These are phyloP conservation scores for Russula ochroleuca DNA, from an alignment of 768 basidiomycete genomes.

Conservation along the genomic window DNA sequence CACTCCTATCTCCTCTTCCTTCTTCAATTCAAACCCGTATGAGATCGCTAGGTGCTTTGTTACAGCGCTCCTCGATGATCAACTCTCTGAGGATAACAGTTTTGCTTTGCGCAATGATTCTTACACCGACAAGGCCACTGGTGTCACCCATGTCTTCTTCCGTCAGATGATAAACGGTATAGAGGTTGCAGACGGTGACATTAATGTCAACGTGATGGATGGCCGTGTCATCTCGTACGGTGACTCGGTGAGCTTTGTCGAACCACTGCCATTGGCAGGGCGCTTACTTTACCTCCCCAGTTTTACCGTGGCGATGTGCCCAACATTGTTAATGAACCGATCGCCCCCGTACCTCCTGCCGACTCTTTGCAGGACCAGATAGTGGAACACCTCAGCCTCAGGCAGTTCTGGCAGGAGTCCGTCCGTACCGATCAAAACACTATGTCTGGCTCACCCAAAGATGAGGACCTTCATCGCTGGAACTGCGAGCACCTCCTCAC, in stretches of 20 bases:
- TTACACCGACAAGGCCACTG: constrained; percentile 80
- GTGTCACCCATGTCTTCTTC: constrained; percentile 86
- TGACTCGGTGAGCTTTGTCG: constrained; percentile 17
- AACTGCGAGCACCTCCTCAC: constrained; percentile 54
- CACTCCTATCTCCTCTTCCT: constrained; percentile 40
- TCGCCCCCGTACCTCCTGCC: constrained; percentile 40
- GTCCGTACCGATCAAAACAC: constrained; percentile 31
- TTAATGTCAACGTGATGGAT: constrained; percentile 80
- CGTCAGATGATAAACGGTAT: constrained; percentile 81
- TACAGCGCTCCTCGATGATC: constrained; percentile 42
- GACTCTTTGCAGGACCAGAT: constrained; percentile 46
- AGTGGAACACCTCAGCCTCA: constrained; percentile 31
- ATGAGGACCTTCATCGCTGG: constrained; percentile 40
- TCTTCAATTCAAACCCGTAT: constrained; percentile 42
- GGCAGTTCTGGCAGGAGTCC: constrained; percentile 27
- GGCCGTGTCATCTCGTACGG: constrained; percentile 18
- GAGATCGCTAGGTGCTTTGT: constrained; percentile 64
- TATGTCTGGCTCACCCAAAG: constrained; percentile 38
- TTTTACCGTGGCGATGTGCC: constrained; percentile 71
- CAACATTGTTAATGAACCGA: constrained; percentile 29
- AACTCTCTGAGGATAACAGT: constrained; percentile 37
- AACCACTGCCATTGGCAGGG: no score
- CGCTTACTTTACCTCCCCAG: constrained; percentile 36
- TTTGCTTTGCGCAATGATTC: constrained; percentile 75
- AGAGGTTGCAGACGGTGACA: constrained; percentile 85